phyloP scores from a whole-genome alignment of 257 asterid species.

The Rehmannia glutinosa region DNA sequence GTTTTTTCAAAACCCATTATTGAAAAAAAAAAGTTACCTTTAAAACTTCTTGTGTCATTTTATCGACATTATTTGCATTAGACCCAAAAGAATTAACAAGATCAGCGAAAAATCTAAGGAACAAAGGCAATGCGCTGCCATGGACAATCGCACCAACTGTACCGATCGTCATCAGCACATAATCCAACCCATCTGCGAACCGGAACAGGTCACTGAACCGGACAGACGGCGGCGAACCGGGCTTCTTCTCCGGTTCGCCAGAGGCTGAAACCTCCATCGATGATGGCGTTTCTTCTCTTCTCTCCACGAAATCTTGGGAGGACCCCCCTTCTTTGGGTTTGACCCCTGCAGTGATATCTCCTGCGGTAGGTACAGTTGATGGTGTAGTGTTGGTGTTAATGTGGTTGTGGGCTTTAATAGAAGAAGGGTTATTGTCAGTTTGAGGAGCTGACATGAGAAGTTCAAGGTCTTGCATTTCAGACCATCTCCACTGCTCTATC shows the following conservation, averaged over 20 bases:
- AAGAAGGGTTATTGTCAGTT: constrained; percentile 9
- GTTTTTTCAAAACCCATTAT: background rate
- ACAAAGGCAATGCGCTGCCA: constrained; percentile 89
- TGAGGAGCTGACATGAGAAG: constrained; percentile 49
- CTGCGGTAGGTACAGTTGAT: constrained; percentile 12
- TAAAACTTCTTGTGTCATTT: constrained; percentile 91
- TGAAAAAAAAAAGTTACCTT: constrained; percentile 41
- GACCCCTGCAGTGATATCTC: background rate
- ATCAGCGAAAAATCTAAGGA: constrained; percentile 98
- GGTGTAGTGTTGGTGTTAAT: constrained; percentile 12
- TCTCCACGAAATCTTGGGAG: too few relatives aligned
- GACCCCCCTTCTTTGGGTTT: background rate
- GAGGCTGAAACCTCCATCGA: constrained; percentile 25
- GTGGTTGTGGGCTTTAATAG: constrained; percentile 39
- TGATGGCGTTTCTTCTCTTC: background rate
- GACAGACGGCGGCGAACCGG: constrained; percentile 44
- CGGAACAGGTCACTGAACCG: constrained; percentile 71
- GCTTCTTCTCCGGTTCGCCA: constrained; percentile 45
- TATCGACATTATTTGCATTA: constrained; percentile 82
- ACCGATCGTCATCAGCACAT: constrained; percentile 71
- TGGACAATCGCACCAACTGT: constrained; percentile 91
- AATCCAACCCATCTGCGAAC: constrained; percentile 87
- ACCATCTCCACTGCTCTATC: constrained; percentile 80
- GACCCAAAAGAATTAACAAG: constrained; percentile 96
- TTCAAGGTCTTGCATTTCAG: constrained; percentile 77